phyloP scores from a whole-genome alignment of 148 eudicot genomes.

The Amaranthus cruentus region DNA sequence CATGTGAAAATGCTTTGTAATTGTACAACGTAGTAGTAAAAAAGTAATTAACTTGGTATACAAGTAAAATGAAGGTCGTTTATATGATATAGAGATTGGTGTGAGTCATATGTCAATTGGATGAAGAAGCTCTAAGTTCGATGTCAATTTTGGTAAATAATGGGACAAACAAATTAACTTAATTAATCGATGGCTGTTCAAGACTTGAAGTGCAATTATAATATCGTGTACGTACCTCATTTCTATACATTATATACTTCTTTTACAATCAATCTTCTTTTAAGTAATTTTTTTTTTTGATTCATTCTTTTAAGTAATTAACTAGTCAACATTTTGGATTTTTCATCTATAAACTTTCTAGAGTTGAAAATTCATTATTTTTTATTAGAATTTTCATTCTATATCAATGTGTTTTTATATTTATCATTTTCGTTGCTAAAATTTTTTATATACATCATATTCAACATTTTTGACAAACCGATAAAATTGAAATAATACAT shows the following conservation, averaged over 20 bases:
- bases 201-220: constrained; percentile 20
- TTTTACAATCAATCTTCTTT: background rate
- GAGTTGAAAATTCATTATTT: no score
- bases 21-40: constrained; percentile 4
- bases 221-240: background rate
- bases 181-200: background rate
- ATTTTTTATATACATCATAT: no score
- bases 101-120: constrained; percentile 17
- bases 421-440: no score
- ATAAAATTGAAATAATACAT: no score
- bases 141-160: constrained; percentile 2
- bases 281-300: background rate
- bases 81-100: constrained; percentile 20
- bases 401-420: no score
- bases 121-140: constrained; percentile 17
- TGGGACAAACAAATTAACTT: background rate
- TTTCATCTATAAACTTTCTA: no score
- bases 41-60: constrained; percentile 17
- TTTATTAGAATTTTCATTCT: no score
- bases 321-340: no score
- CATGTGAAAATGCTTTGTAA: constrained; percentile 28
- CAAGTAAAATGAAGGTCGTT: constrained; percentile 6
- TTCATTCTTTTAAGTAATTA: no score
- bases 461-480: no score
- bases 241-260: background rate